Conservation (phyloP, 2,329 filamentous ascomycete genomes). For the Pezicula carpinea region DNA sequence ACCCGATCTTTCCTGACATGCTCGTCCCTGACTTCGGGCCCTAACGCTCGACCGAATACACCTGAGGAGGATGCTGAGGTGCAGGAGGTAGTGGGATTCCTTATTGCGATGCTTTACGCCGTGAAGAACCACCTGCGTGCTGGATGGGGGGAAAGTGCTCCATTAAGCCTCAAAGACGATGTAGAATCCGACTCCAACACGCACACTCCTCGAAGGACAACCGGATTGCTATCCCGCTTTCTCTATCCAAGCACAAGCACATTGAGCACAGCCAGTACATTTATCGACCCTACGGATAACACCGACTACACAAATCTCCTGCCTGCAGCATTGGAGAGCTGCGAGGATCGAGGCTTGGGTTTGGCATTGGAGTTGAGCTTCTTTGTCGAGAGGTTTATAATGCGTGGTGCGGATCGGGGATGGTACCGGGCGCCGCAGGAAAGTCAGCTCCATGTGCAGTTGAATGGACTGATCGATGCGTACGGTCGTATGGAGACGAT, state of each 20-base stretch:
- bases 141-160: not conserved
- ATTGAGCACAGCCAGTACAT: not conserved
- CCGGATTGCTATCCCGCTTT: not conserved
- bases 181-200: not conserved
- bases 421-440: not conserved
- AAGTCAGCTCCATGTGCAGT: not conserved
- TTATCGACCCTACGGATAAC: not conserved
- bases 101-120: not conserved
- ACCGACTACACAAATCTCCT: not conserved
- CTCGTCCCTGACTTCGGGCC: not conserved
- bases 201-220: not conserved
- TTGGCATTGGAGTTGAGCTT: slow-evolving; percentile 2
- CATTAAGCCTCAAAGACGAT: not conserved
- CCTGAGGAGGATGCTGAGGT: slow-evolving; percentile 1
- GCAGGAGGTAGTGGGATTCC: not conserved
- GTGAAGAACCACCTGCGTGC: slow-evolving; percentile 1
- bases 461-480: not conserved
- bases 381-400: slow-evolving; percentile 1
- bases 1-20: slow-evolving; percentile 1
- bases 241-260: not conserved
- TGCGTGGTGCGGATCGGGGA: not conserved
- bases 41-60: not conserved
- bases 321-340: not conserved
- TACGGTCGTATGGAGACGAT: slow-evolving; percentile 2
- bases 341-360: not conserved